Percentiles rank a stretch among this genome's conserved stretches.
phyloP scores from a whole-genome alignment of 164 flowering plant species.

The Stephania japonica region DNA sequence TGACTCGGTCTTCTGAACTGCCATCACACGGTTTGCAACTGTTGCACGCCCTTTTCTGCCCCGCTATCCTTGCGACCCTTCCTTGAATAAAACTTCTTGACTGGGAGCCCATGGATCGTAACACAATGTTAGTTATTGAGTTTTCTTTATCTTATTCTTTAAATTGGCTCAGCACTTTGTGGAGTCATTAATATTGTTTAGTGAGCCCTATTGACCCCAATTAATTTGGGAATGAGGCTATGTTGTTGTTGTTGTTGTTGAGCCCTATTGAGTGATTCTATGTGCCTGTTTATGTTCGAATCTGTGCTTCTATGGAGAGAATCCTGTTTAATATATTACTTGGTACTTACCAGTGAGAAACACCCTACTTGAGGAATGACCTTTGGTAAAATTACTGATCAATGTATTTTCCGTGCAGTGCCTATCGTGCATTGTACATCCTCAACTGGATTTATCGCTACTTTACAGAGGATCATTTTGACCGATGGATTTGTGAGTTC shows the following conservation, averaged over 20 bases:
- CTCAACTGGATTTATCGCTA: slow-evolving; percentile 90
- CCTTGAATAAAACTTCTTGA: no score
- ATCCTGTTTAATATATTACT: neutral
- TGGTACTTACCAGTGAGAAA: neutral
- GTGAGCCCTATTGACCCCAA: neutral
- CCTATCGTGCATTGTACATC: slow-evolving; percentile 77
- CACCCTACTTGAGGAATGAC: neutral
- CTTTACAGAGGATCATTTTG: slow-evolving; percentile 53
- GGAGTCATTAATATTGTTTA: no score
- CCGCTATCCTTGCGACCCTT: no score
- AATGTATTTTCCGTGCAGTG: slow-evolving; percentile 38
- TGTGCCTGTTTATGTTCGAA: neutral
- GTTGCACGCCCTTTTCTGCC: no score
- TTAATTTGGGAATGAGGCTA: no score
- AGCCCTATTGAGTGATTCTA: neutral
- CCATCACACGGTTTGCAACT: no score
- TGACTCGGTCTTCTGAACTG: no score
- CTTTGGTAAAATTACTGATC: neutral
- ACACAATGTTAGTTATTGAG: no score
- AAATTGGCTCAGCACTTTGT: neutral
- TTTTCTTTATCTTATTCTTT: neutral
- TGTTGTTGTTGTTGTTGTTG: no score
- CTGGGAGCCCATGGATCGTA: no score
- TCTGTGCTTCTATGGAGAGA: neutral
- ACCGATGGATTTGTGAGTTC: slow-evolving; percentile 68